Evolutionary conservation across 1,284 basidiomycete genomes (phyloP).

Genomic region (Austroboletus niveus): DNA sequence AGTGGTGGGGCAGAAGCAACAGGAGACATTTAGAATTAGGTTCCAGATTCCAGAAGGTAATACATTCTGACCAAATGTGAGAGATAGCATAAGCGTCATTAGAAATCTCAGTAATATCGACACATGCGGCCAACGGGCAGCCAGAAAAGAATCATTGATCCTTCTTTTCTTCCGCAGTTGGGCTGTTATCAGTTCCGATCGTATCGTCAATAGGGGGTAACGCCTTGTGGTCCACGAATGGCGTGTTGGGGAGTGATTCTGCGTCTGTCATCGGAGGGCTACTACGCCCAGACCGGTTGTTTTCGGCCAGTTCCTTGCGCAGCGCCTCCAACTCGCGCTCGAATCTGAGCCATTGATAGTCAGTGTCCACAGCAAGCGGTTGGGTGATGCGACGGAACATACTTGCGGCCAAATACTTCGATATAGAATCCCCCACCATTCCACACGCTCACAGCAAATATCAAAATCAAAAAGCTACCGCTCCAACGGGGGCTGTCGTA

Average conservation of each 20-base stretch:
- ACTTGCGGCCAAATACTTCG: constrained; percentile 95
- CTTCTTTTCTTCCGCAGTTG: constrained; percentile 26
- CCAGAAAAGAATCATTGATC: constrained; percentile 13
- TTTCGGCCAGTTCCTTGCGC: constrained; percentile 81
- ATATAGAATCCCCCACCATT: constrained; percentile 88
- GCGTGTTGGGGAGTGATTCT: constrained; percentile 37
- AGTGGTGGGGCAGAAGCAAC: background rate
- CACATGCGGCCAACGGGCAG: background rate
- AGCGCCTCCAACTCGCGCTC: constrained; percentile 87
- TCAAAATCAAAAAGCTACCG: constrained; percentile 70
- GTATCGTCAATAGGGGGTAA: constrained; percentile 19
- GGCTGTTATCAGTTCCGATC: constrained; percentile 1
- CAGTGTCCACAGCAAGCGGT: background rate
- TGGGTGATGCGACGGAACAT: constrained; percentile 32
- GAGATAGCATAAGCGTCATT: constrained; percentile 17
- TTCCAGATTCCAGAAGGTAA: constrained; percentile 8
- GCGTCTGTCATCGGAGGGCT: constrained; percentile 48
- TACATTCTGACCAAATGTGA: constrained; percentile 10
- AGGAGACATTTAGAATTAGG: background rate
- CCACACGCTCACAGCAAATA: constrained; percentile 84
- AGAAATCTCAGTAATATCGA: constrained; percentile 6
- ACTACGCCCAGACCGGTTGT: constrained; percentile 49
- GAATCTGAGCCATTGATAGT: constrained; percentile 53
- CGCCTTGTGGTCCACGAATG: constrained; percentile 22
- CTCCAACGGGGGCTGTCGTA: constrained; percentile 78